phyloP scores from a whole-genome alignment of 73 alveolate genomes.

The Paramecium octaurelia region DNA sequence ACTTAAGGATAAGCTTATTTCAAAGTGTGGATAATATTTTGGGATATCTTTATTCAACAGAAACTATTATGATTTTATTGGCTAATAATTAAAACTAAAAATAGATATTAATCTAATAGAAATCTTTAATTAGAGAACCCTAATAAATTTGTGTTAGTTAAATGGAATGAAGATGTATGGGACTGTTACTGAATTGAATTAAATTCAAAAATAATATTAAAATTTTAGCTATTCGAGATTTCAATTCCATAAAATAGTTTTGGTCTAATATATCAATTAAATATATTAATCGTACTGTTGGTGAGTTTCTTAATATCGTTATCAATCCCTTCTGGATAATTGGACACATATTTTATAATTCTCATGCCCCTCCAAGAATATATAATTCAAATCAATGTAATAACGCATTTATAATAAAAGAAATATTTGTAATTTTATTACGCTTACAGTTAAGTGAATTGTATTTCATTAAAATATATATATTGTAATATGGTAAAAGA shows the following conservation, averaged over 20 bases:
- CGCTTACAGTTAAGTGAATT: too few relatives aligned
- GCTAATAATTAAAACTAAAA: constrained; percentile 4
- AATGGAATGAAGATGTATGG: neutral
- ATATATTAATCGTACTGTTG: neutral
- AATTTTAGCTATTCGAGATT: neutral
- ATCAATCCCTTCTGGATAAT: neutral
- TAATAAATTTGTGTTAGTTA: neutral
- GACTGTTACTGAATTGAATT: neutral
- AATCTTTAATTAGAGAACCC: neutral
- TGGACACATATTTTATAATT: neutral
- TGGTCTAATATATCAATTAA: neutral
- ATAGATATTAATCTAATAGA: constrained; percentile 10
- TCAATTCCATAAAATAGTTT: neutral
- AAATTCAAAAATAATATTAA: neutral
- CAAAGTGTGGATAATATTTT: neutral
- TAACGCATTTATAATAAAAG: neutral
- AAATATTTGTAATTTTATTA: neutral
- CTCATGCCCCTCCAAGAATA: neutral
- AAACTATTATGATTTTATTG: neutral
- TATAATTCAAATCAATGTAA: neutral
- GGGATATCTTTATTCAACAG: neutral
- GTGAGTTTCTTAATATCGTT: neutral
- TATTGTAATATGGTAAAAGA: too few relatives aligned
- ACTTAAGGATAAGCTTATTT: constrained; percentile 6
- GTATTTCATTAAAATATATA: too few relatives aligned